These are phyloP conservation scores for Jatropha curcas DNA, from an alignment of 345 rosid genomes.

Conservation along the genomic window DNA sequence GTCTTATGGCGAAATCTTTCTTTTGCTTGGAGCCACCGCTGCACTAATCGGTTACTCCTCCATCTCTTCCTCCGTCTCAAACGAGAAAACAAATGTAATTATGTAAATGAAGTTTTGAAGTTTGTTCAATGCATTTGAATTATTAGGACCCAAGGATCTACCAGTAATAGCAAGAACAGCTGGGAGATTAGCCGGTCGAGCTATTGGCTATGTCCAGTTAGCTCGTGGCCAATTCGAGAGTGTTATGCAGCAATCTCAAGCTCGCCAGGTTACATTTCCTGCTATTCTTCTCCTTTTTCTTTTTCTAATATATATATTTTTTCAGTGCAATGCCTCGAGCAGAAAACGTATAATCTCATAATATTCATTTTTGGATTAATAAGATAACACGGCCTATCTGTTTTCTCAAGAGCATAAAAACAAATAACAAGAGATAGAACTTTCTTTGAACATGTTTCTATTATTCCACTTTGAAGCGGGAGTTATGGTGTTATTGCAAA, in stretches of 20 bases:
- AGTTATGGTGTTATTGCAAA: neutral
- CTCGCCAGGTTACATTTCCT: slow-evolving; percentile 60
- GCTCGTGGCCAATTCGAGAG: slow-evolving; percentile 87
- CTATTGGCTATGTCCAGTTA: slow-evolving; percentile 75
- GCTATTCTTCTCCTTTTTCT: neutral
- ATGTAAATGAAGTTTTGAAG: neutral
- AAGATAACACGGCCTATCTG: neutral
- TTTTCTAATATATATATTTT: neutral
- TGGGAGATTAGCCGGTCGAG: slow-evolving; percentile 77
- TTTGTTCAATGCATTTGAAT: slow-evolving; percentile 2
- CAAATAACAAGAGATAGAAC: neutral
- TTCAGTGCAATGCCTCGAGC: neutral
- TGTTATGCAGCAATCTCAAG: slow-evolving; percentile 87
- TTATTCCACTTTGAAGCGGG: neutral
- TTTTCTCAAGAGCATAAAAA: neutral
- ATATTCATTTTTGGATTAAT: no score
- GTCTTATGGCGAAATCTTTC: slow-evolving; percentile 36
- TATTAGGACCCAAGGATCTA: slow-evolving; percentile 89
- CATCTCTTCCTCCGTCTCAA: neutral
- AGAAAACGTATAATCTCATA: neutral
- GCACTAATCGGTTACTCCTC: slow-evolving; percentile 25
- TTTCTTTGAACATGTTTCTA: neutral
- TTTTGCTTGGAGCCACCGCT: slow-evolving; percentile 33
- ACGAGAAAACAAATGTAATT: neutral
- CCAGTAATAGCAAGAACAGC: slow-evolving; percentile 69